phyloP scores from a whole-genome alignment of 2,329 filamentous ascomycete species.

The Lecanicillium sp. region DNA sequence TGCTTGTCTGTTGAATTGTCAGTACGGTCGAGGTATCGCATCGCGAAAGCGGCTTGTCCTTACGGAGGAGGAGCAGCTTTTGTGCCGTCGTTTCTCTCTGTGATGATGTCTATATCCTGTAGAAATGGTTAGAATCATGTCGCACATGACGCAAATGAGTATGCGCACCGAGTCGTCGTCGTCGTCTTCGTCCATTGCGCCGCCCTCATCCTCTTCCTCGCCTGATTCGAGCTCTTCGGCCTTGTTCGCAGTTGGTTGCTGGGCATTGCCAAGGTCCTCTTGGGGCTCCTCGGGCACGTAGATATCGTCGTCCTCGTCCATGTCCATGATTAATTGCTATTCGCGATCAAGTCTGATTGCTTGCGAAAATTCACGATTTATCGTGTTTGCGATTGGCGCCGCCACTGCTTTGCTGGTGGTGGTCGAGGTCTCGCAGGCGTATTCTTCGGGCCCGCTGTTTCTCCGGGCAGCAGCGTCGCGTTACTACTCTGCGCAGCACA shows the following conservation, averaged over 20 bases:
- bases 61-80: constrained; percentile 55
- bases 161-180: constrained; percentile 46
- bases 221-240: constrained; percentile 57
- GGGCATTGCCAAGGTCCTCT: constrained; percentile 26
- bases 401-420: background rate
- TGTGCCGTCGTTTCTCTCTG: constrained; percentile 58
- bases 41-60: constrained; percentile 19
- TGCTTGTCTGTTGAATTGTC: constrained; percentile 40
- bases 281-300: constrained; percentile 55
- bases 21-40: background rate
- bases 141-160: background rate
- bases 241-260: constrained; percentile 22
- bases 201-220: constrained; percentile 57
- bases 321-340: constrained; percentile 46
- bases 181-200: constrained; percentile 55
- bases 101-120: constrained; percentile 64
- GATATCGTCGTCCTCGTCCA: constrained; percentile 63
- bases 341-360: background rate
- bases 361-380: too few relatives aligned
- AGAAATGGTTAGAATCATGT: background rate
- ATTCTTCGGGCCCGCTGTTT: constrained; percentile 6
- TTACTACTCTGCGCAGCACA: too few relatives aligned
- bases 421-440: constrained; percentile 3
- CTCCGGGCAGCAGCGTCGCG: constrained; percentile 15
- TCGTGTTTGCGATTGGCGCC: too few relatives aligned